These are phyloP conservation scores for Ascochyta lentis DNA, from an alignment of 2,329 filamentous ascomycete genomes.

Conservation along the genomic window DNA sequence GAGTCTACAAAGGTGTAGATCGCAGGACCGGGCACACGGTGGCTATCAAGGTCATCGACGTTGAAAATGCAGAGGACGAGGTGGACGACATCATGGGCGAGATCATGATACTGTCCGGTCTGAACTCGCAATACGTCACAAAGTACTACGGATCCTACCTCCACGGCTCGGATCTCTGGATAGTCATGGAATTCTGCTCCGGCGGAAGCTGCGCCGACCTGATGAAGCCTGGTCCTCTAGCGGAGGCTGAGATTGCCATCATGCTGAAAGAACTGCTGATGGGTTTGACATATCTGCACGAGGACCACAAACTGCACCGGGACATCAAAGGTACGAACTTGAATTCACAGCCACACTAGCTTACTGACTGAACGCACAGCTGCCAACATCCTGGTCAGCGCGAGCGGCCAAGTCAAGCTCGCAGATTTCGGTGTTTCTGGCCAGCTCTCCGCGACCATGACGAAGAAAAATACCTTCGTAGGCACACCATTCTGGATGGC, in stretches of 20 bases:
- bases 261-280: slow-evolving; percentile 88
- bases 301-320: slow-evolving; percentile 93
- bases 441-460: slow-evolving; percentile 96
- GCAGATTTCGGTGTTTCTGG: slow-evolving; percentile 97
- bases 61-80: slow-evolving; percentile 98
- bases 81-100: slow-evolving; percentile 99
- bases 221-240: slow-evolving; percentile 90
- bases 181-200: slow-evolving; percentile 99
- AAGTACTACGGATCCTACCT: slow-evolving; percentile 98
- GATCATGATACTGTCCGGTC: slow-evolving; percentile 94
- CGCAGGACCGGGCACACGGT: slow-evolving; percentile 92
- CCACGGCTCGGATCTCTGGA: slow-evolving; percentile 96
- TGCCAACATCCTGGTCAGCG: slow-evolving; percentile 87
- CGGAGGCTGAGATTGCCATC: slow-evolving; percentile 96
- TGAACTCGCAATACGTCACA: slow-evolving; percentile 95
- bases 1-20: slow-evolving; percentile 98
- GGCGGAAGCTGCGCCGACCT: slow-evolving; percentile 95
- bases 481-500: slow-evolving; percentile 99
- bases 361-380: slow-evolving; percentile 60
- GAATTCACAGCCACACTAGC: neutral
- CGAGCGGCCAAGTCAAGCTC: slow-evolving; percentile 94
- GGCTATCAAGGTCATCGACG: slow-evolving; percentile 98
- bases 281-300: slow-evolving; percentile 90
- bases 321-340: slow-evolving; percentile 84
- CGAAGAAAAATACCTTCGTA: slow-evolving; percentile 99